Conservation (phyloP, 352 stramenopile species). For the Phytophthora capsici region DNA sequence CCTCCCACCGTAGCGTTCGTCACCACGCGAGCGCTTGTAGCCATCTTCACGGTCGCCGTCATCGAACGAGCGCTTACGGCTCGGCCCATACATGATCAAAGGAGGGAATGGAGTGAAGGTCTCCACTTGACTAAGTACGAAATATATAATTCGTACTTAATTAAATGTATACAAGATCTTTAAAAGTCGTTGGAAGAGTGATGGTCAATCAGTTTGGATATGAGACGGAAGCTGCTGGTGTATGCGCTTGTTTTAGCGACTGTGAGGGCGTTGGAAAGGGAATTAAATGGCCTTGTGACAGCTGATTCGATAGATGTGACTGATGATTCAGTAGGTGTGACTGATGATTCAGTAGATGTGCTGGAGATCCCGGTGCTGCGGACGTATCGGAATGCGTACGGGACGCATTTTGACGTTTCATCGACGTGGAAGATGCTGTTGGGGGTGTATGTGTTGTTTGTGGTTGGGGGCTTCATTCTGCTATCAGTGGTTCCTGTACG, state of each 20-base stretch:
- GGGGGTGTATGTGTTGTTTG: constrained; percentile 35
- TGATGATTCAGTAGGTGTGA: background rate
- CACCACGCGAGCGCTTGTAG: constrained; percentile 70
- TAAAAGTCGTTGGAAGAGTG: constrained; percentile 1
- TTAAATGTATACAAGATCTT: background rate
- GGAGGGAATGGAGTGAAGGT: background rate
- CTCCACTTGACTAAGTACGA: background rate
- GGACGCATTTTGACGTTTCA: constrained; percentile 57
- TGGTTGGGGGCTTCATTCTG: constrained; percentile 44
- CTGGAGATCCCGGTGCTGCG: constrained; percentile 18
- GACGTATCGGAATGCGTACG: constrained; percentile 70
- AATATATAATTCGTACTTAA: background rate
- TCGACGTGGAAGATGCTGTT: constrained; percentile 55
- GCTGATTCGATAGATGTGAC: background rate
- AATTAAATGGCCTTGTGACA: no score
- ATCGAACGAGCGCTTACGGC: constrained; percentile 72
- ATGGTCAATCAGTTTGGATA: no score
- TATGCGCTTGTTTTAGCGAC: background rate
- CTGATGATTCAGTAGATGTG: no score
- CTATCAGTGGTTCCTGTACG: constrained; percentile 54
- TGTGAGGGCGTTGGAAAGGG: background rate
- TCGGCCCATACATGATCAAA: constrained; percentile 39
- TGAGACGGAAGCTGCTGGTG: background rate
- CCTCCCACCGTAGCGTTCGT: constrained; percentile 43
- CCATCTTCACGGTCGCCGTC: constrained; percentile 50